Conservation (phyloP, 1,284 basidiomycete species). For the Agroathelia rolfsii region DNA sequence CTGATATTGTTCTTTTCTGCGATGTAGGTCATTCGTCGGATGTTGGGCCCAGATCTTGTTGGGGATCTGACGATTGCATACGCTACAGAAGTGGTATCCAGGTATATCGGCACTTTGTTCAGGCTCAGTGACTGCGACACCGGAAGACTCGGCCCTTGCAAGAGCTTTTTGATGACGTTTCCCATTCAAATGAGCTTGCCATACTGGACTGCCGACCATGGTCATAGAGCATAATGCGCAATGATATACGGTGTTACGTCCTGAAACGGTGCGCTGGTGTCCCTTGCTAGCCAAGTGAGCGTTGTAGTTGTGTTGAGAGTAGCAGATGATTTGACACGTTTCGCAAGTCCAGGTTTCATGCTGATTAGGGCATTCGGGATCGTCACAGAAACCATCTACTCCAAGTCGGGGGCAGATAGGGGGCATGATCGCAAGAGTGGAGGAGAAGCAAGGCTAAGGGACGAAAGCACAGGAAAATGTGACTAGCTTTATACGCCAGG, state of each 20-base stretch:
- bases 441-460: too few relatives aligned
- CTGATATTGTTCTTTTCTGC: conserved; percentile 23
- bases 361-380: too few relatives aligned
- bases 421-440: too few relatives aligned
- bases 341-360: too few relatives aligned
- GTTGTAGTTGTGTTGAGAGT: too few relatives aligned
- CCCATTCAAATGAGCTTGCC: conserved; percentile 22
- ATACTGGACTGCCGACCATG: conserved; percentile 15
- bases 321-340: too few relatives aligned
- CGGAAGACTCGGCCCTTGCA: conserved; percentile 13
- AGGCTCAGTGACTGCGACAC: conserved; percentile 17
- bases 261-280: conserved; percentile 11
- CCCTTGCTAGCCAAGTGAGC: conserved; percentile 18
- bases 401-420: too few relatives aligned
- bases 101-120: not conserved
- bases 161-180: conserved; percentile 18
- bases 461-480: too few relatives aligned
- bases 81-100: conserved; percentile 1
- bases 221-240: conserved; percentile 24
- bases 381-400: too few relatives aligned
- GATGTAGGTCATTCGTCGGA: conserved; percentile 19
- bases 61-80: conserved; percentile 25
- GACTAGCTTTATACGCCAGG: too few relatives aligned
- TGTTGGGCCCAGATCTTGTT: conserved; percentile 25
- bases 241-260: conserved; percentile 10